phyloP scores from a whole-genome alignment of 768 basidiomycete species.

The Kwoniella sp. region DNA sequence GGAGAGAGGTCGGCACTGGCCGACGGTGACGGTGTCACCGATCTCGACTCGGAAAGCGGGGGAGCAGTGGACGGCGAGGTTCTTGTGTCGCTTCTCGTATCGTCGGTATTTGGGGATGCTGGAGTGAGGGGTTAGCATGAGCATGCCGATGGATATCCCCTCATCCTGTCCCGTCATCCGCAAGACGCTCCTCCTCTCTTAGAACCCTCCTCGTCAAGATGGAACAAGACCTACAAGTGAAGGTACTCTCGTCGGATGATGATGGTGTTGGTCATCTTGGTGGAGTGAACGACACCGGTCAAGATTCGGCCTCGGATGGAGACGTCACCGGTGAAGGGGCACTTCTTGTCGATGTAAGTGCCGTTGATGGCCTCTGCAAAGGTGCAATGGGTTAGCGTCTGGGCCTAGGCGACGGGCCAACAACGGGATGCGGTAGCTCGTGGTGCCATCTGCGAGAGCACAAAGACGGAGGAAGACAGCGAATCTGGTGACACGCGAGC shows the following conservation, averaged over 20 bases:
- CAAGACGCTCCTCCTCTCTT: not conserved
- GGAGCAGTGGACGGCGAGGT: conserved; percentile 92
- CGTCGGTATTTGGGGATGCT: conserved; percentile 99
- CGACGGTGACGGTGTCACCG: conserved; percentile 92
- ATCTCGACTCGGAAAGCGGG: conserved; percentile 97
- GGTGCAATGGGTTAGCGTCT: too few species aligned
- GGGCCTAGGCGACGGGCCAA: too few species aligned
- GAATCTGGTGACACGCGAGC: not conserved
- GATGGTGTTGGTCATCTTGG: conserved; percentile 98
- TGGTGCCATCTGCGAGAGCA: too few species aligned
- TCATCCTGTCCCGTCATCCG: not conserved
- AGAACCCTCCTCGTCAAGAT: not conserved
- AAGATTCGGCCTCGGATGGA: conserved; percentile 99
- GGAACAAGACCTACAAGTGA: conserved; percentile 33
- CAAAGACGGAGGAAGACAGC: not conserved
- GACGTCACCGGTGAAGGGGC: conserved; percentile 93
- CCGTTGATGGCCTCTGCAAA: conserved; percentile 79
- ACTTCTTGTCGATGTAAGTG: conserved; percentile 99
- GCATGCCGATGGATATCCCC: too few species aligned
- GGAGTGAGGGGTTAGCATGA: conserved; percentile 41
- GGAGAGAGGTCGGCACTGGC: conserved; percentile 97
- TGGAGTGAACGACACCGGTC: conserved; percentile 94
- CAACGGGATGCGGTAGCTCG: too few species aligned
- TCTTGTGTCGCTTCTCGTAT: conserved; percentile 88
- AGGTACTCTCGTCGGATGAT: conserved; percentile 71